Base-by-base conservation (phyloP, 2,329 filamentous ascomycete species). In the Pezicula rhizophila region DNA sequence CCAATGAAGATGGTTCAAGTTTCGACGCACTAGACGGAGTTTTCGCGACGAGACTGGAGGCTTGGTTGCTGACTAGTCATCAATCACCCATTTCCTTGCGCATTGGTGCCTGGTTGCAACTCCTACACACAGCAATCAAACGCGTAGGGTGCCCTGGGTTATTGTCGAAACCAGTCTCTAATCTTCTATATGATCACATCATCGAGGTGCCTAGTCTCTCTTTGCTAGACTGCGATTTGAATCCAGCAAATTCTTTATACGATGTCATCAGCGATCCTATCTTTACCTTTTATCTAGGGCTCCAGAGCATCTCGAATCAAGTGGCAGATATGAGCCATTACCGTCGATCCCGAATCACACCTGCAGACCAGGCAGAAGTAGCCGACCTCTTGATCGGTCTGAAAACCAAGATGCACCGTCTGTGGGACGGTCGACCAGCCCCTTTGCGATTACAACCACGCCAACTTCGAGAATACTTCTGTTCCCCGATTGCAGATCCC, bases 331-430 rank as follows among this genome's bases (percentile, higher is more conserved):
- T 58, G 14, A 59, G 54, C 10, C 58, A 59, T 34, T 60, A 60
- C 37, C 58, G 55, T 41, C 58, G 58, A 33, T 58, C 58, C n/a
- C 55, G 57, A 18, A 58, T 50, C 20, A 57, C 51, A 6, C 46
- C 48, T 5, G 42, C 15, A 8, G 58, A 60, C 20, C 58, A 60
- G 33, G 52, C 52, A 4, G 58, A 59, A 17, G 44, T 46, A 18
- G 28, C 18, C 20, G 33, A 46, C 8, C 26, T 46, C 8, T 18
- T 46, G 31, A 38, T 5, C 14, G 57, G 56, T 2, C 49, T 59
- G 25, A 52, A 54, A 26, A n/a, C 46, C 5, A 39, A 37, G 8
- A 42, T 59, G 5, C 43, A 46, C 18, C 28, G n/a, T 1, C 50
- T 59, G 3, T 58, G 57, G 56, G 48, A 46, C 11, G 35, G 20